phyloP scores from a whole-genome alignment of 176 grass and related monocot genomes.

The Triticum monococcum region DNA sequence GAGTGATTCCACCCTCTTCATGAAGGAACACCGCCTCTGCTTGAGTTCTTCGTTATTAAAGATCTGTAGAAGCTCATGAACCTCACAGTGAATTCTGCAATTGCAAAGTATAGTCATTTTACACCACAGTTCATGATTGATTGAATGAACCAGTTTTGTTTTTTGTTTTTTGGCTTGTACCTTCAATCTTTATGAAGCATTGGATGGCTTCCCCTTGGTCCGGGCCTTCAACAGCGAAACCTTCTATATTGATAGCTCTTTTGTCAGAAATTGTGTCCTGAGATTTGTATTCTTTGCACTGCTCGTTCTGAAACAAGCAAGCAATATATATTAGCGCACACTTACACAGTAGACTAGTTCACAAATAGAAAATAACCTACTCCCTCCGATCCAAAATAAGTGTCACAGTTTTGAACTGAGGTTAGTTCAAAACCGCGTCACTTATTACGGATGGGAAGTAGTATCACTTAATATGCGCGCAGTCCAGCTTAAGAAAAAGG shows the following conservation, averaged over 20 bases:
- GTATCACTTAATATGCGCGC: too few relatives aligned
- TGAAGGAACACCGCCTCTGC: background rate
- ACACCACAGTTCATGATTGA: background rate
- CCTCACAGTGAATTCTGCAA: conserved; percentile 69
- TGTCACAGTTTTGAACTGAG: too few relatives aligned
- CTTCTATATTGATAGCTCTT: conserved; percentile 37
- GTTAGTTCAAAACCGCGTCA: too few relatives aligned
- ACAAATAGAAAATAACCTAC: background rate
- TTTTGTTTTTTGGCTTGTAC: background rate
- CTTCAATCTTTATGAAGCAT: conserved; percentile 70
- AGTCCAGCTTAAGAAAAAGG: background rate
- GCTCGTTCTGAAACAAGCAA: conserved; percentile 2
- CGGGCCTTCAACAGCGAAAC: conserved; percentile 2
- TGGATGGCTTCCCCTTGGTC: conserved; percentile 39
- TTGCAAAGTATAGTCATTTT: conserved; percentile 3
- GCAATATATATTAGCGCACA: background rate
- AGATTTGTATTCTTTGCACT: conserved; percentile 18
- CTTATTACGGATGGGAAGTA: too few relatives aligned
- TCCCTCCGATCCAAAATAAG: too few relatives aligned
- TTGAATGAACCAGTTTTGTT: background rate
- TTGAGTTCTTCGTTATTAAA: conserved; percentile 34
- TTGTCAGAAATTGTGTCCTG: background rate
- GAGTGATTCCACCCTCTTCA: background rate
- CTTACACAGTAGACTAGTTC: background rate
- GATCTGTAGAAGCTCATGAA: conserved; percentile 74